Conservation (phyloP, 2,329 filamentous ascomycete species). For the Colletotrichum cuscutae region DNA sequence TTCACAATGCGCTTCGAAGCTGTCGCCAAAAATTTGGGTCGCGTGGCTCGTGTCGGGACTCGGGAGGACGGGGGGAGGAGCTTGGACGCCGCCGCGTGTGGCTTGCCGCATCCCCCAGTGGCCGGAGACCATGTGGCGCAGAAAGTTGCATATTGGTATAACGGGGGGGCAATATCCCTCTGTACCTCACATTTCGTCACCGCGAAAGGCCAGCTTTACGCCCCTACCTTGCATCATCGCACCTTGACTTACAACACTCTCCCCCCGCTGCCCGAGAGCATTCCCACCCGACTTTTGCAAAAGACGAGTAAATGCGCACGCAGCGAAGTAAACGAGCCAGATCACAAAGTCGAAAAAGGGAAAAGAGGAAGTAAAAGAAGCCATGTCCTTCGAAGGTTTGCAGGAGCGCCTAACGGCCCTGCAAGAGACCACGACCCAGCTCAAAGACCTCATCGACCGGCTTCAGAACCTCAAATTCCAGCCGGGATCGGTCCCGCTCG, state of each 20-base stretch:
- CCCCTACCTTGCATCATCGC: background rate
- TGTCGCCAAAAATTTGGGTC: constrained; percentile 35
- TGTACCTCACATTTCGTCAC: constrained; percentile 37
- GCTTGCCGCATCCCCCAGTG: background rate
- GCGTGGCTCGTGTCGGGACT: constrained; percentile 14
- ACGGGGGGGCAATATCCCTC: background rate
- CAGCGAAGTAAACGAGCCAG: background rate
- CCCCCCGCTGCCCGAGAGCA: too few species aligned
- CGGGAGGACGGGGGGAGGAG: constrained; percentile 25
- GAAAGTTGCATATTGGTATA: background rate
- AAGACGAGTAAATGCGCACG: too few species aligned
- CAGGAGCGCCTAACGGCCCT: constrained; percentile 68
- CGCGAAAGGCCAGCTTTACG: constrained; percentile 37
- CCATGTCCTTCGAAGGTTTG: constrained; percentile 69
- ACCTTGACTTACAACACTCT: background rate
- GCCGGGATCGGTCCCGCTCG: constrained; percentile 66
- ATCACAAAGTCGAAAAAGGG: background rate
- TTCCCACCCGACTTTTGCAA: too few species aligned
- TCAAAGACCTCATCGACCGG: constrained; percentile 68
- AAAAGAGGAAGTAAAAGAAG: background rate
- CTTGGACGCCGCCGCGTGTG: constrained; percentile 23
- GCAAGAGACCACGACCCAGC: constrained; percentile 70
- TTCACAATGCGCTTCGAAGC: constrained; percentile 5
- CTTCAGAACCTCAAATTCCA: constrained; percentile 68
- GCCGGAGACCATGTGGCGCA: background rate